Percentiles rank a stretch among this genome's conserved stretches.
Conservation (phyloP, 2,329 filamentous ascomycete species). For the Fusarium pseudocircinatum region DNA sequence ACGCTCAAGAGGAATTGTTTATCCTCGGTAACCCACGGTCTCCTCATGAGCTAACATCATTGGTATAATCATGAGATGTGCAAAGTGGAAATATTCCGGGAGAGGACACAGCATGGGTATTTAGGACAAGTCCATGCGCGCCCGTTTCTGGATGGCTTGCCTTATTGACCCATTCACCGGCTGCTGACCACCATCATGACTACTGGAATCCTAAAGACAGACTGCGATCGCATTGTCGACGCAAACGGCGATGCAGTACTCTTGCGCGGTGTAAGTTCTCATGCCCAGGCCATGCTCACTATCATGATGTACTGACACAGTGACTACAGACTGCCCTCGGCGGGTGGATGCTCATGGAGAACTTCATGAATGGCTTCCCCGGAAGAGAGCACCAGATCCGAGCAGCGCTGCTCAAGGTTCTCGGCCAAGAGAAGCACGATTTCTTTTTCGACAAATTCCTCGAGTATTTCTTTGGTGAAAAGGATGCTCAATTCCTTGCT, state of each 20-base stretch:
- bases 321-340: slow-evolving; percentile 36
- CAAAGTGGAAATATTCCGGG: rapidly evolving
- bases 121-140: not conserved
- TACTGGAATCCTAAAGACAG: slow-evolving; percentile 39
- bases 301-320: not conserved
- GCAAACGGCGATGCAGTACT: slow-evolving; percentile 55
- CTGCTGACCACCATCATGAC: not conserved
- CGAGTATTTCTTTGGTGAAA: slow-evolving; percentile 66
- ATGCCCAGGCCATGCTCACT: rapidly evolving
- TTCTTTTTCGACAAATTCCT: slow-evolving; percentile 69
- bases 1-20: not conserved
- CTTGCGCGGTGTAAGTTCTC: slow-evolving; percentile 46
- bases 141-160: not conserved
- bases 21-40: not conserved
- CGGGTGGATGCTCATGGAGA: slow-evolving; percentile 60
- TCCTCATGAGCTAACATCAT: not conserved
- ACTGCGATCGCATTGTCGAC: slow-evolving; percentile 53
- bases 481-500: slow-evolving; percentile 66
- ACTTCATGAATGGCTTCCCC: slow-evolving; percentile 70
- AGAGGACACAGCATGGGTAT: not conserved
- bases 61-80: not conserved
- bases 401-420: slow-evolving; percentile 60
- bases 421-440: slow-evolving; percentile 65
- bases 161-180: not conserved
- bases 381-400: slow-evolving; percentile 66